Conservation (phyloP, 2,329 filamentous ascomycete species). For the Berkeleyomyces rouxiae region DNA sequence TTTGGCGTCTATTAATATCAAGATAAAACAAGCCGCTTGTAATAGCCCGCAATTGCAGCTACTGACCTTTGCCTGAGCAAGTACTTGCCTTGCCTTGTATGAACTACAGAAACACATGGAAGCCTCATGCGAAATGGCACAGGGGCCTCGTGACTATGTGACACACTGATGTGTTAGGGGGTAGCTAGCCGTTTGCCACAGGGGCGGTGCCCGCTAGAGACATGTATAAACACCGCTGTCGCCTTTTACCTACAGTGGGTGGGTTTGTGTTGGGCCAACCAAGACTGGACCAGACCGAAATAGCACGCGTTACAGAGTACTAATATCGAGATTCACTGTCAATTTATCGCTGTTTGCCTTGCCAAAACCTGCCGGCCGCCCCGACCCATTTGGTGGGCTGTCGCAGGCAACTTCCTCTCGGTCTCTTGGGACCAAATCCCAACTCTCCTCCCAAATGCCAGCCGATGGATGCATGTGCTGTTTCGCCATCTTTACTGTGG, state of each 20-base stretch:
- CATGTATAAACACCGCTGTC: background rate
- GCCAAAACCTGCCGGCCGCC: background rate
- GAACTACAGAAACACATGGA: background rate
- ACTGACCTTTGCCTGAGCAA: too few relatives aligned
- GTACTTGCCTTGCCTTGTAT: background rate
- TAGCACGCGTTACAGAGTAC: too few relatives aligned
- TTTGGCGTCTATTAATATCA: too few relatives aligned
- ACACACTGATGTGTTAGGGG: background rate
- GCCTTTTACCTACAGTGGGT: background rate
- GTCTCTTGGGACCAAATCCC: background rate
- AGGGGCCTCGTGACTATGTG: background rate
- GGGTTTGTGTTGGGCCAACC: background rate
- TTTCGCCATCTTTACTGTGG: background rate
- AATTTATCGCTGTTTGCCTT: too few relatives aligned
- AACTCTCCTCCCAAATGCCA: background rate
- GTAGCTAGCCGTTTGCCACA: background rate
- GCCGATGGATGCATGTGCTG: background rate
- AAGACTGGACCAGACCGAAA: too few relatives aligned
- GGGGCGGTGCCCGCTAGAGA: constrained; percentile 1
- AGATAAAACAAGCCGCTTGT: too few relatives aligned
- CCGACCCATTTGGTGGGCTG: background rate
- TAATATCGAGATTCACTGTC: too few relatives aligned
- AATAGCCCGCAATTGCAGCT: too few relatives aligned
- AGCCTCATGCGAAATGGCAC: background rate
- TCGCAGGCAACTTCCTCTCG: background rate